phyloP scores from a whole-genome alignment of 2,329 filamentous ascomycete genomes.

The Diplocarpon rosae region DNA sequence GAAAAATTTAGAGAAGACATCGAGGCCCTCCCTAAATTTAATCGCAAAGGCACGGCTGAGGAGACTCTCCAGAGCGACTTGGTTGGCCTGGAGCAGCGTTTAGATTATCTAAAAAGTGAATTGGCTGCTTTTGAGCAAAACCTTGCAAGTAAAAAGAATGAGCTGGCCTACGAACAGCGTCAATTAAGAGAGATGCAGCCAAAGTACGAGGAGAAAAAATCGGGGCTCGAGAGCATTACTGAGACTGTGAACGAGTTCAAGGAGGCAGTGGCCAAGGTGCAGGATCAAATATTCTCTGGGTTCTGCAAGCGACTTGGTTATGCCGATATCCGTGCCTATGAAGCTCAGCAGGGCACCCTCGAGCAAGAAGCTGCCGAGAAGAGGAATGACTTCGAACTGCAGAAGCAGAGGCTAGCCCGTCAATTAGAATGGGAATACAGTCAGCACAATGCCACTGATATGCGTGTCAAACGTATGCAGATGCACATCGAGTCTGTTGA shows the following conservation, averaged over 20 bases:
- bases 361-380: constrained; percentile 86
- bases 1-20: constrained; percentile 71
- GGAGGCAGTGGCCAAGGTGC: constrained; percentile 63
- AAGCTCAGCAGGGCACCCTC: constrained; percentile 81
- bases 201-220: constrained; percentile 63
- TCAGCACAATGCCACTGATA: constrained; percentile 45
- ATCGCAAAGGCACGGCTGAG: constrained; percentile 65
- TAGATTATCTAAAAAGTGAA: constrained; percentile 64
- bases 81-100: constrained; percentile 64
- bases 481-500: constrained; percentile 55
- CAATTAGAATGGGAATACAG: constrained; percentile 46
- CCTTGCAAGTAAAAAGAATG: constrained; percentile 70
- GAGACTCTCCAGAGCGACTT: constrained; percentile 74
- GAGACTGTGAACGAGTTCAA: constrained; percentile 43
- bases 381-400: constrained; percentile 75
- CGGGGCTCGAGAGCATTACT: constrained; percentile 53
- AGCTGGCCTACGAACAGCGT: constrained; percentile 60
- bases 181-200: constrained; percentile 68
- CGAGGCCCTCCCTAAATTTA: constrained; percentile 65
- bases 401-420: constrained; percentile 63
- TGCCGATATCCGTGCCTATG: constrained; percentile 81
- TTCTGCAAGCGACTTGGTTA: constrained; percentile 88
- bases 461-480: constrained; percentile 59
- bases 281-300: constrained; percentile 74
- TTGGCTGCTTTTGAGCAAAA: constrained; percentile 71